Percentiles rank a stretch among this genome's conserved stretches.
Evolutionary conservation across 129 eudicot genomes (phyloP).

Genomic region (Dittrichia graveolens): DNA sequence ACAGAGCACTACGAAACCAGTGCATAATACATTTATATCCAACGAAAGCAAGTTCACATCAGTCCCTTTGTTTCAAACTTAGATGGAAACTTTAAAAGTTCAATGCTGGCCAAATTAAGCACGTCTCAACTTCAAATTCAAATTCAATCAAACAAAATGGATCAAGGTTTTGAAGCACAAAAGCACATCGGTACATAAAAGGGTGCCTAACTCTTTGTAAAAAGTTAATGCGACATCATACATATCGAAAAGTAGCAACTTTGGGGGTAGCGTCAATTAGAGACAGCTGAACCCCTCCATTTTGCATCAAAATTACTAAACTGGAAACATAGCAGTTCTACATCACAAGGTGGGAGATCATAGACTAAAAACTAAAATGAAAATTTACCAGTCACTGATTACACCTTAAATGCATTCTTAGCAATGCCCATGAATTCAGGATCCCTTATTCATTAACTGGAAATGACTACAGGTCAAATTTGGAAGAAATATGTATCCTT

Average conservation of each 20-base stretch:
- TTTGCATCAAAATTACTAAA: neutral
- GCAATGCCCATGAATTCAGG: neutral
- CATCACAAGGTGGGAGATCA: neutral
- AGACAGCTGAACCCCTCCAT: neutral
- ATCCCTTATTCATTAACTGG: neutral
- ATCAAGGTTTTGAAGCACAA: neutral
- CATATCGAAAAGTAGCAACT: conserved; percentile 12
- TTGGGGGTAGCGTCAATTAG: neutral
- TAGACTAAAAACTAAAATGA: neutral
- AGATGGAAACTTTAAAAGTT: neutral
- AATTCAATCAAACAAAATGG: neutral
- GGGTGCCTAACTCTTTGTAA: neutral
- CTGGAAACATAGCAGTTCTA: neutral
- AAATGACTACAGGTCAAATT: neutral
- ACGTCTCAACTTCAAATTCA: neutral
- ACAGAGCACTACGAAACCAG: neutral
- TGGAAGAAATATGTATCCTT: neutral
- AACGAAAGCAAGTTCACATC: neutral
- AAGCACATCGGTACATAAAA: neutral
- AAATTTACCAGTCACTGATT: neutral
- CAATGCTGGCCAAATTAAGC: neutral
- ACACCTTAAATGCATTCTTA: neutral
- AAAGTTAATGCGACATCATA: neutral
- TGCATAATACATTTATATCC: neutral
- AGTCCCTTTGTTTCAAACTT: neutral